phyloP scores from a whole-genome alignment of 1,284 basidiomycete species.

The Cerrena zonata region DNA sequence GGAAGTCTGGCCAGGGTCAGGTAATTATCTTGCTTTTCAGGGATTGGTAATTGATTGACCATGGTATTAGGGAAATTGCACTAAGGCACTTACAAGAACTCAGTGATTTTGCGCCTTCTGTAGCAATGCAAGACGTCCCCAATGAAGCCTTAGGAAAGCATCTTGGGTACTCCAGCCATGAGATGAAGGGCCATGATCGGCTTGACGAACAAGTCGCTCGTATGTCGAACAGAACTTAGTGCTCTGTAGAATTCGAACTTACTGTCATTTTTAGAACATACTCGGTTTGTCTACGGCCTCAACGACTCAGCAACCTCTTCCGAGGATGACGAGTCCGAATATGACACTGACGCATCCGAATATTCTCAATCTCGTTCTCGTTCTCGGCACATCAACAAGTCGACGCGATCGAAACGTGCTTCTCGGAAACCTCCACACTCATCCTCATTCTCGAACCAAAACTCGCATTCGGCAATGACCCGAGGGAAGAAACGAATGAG shows the following conservation, averaged over 20 bases:
- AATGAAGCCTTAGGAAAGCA: slow-evolving; percentile 59
- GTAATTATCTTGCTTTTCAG: slow-evolving; percentile 35
- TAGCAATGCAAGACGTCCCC: slow-evolving; percentile 82
- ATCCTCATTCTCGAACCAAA: background rate
- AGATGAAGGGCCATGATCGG: slow-evolving; percentile 45
- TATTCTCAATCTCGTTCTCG: slow-evolving; percentile 20
- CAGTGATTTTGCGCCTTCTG: slow-evolving; percentile 79
- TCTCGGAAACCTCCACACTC: slow-evolving; percentile 9
- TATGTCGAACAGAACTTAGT: slow-evolving; percentile 32
- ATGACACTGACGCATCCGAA: slow-evolving; percentile 43
- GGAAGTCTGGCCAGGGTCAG: slow-evolving; percentile 77
- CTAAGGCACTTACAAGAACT: slow-evolving; percentile 77
- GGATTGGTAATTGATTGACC: background rate
- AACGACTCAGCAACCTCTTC: slow-evolving; percentile 47
- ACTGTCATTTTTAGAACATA: slow-evolving; percentile 42
- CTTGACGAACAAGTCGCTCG: slow-evolving; percentile 66
- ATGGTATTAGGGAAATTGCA: slow-evolving; percentile 50
- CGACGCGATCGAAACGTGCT: background rate
- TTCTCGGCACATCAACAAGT: slow-evolving; percentile 27
- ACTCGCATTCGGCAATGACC: slow-evolving; percentile 5
- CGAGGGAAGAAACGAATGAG: slow-evolving; percentile 54
- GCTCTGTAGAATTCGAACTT: background rate
- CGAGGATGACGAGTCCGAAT: slow-evolving; percentile 40
- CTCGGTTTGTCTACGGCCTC: slow-evolving; percentile 55
- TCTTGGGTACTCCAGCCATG: slow-evolving; percentile 46